Evolutionary conservation across 2,329 filamentous ascomycete genomes (phyloP), one percentile per base, ranked within the genome.

Genomic region (Ceratocystis eucalypticola): DNA sequence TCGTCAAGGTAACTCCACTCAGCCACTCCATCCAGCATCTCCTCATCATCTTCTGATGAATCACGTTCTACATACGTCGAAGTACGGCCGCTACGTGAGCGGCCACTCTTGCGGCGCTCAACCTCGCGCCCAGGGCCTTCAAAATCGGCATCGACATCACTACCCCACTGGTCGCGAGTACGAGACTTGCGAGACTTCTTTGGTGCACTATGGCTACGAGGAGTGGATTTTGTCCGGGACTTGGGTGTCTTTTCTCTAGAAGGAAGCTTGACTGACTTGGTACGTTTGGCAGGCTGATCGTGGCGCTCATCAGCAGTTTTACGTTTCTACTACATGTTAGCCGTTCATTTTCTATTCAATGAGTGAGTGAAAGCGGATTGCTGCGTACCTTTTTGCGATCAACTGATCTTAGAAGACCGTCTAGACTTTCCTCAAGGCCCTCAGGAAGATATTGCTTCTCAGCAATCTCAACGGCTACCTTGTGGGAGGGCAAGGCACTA

Each of bases 401-500:
- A 59, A 91, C 72, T 0, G 78, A 78, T 72, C 80, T 79, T 30
- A 88, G 73, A 45, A 85, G 75, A 22, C 86, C 84, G 70, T 96
- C 92, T 33, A 97, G 79, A 65, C 83, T 81, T 68, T 92, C 88
- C 50, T 90, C 88, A 20, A 89, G 75, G 28, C 87, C 88, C 15
- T 91, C 87, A 0, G 90, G 87, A 10, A 96, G 81, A 73, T 88
- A 96, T 67, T 88, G 87, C 78, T 88, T 95, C 74, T 91, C 87
- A 0, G 92, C 91, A 72, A 96, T 91, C 71, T 89, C 84, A 72
- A 94, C 88, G 0, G 92, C 92, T 62, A 85, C 83, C 37, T 87
- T 84, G 71, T 95, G 91, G 69, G 84, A 89, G 22, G 86, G 82
- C 69, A 97, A 81, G 2, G 85, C 80, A 17, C 82, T 82, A 74